A percentile compares a stretch with the other conserved stretches of the same genome.
Conservation (phyloP, 2,329 filamentous ascomycete species). For the Albifimbria verrucaria region DNA sequence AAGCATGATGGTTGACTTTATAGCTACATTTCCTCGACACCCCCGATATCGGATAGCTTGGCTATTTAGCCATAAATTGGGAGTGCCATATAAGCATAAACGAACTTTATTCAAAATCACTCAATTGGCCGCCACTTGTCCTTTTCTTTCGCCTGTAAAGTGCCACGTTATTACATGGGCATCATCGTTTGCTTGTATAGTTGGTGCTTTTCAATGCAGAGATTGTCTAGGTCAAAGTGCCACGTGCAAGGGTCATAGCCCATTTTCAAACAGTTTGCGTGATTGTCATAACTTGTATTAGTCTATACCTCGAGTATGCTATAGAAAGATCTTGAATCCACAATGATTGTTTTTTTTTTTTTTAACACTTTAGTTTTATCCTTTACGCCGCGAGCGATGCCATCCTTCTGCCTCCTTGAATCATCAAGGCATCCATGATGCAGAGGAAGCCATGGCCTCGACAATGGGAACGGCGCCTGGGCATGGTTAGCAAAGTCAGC, state of each 20-base stretch:
- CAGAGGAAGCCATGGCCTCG: constrained; percentile 89
- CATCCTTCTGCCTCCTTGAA: constrained; percentile 45
- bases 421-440: constrained; percentile 81
- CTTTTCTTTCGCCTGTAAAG: background rate
- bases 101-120: too few relatives aligned
- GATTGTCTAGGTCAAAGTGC: background rate
- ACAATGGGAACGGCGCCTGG: constrained; percentile 72
- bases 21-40: too few relatives aligned
- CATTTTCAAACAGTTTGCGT: too few relatives aligned
- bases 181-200: background rate
- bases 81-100: too few relatives aligned
- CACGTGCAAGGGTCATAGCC: too few relatives aligned
- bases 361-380: background rate
- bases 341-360: background rate
- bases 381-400: background rate
- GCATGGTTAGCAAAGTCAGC: background rate
- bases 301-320: background rate
- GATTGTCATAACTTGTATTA: background rate
- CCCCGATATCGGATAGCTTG: too few relatives aligned
- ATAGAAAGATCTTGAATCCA: background rate
- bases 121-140: too few relatives aligned
- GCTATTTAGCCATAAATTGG: too few relatives aligned
- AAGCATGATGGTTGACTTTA: too few relatives aligned
- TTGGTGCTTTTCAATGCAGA: background rate
- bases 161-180: background rate